Base-by-base conservation (phyloP, 352 stramenopile species). In the Globisporangium nagaii region DNA sequence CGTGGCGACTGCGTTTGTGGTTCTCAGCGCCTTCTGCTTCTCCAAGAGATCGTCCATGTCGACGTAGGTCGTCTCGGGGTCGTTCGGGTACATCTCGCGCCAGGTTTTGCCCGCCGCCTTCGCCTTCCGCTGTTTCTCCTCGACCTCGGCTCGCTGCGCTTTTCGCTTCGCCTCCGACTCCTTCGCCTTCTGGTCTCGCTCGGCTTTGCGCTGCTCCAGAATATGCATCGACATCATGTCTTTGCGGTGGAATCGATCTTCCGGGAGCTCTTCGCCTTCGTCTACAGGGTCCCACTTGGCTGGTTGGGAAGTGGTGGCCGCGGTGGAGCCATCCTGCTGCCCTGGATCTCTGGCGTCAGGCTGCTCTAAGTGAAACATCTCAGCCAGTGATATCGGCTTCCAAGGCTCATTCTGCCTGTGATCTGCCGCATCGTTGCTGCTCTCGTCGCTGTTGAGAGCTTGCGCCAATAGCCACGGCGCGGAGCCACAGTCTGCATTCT, bases 161-260 rank as follows among this genome's bases (percentile, higher is more conserved):
- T 68, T 71, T 4, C 73, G 72, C 37, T 88, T 87, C 4, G 37
- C 56, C 19, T 88, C 70, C 0, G 75, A 62, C 35, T 91, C 77
- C 17, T 86, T 68, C 5, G 62, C 62, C 24, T 88, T 90, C 57
- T 88, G 68, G 34, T 74, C 71, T 11, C 71, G 70, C 46, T 91
- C 83, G 36, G 66, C 31, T 31, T 68, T 69, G 30, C 76, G 68
- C 57, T 91, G 79, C 56, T 93, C 83, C 24, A 93, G 63, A 66
- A 88, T 88, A 52, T 89, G 81, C 80, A 93, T 91, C 12, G 83
- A 93, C 72, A 93, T 77, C 78, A 93, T 88, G 56, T 93, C 79
- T 40, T 83, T 81, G 40, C 73, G 74, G 30, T 93, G 83, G 53
- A 89, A 93, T 11, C 67, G 55, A n/a, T 93, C 79, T 49, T 93